Base-by-base conservation (phyloP, 345 rosid genomes). In the Sonneratia caseolaris region DNA sequence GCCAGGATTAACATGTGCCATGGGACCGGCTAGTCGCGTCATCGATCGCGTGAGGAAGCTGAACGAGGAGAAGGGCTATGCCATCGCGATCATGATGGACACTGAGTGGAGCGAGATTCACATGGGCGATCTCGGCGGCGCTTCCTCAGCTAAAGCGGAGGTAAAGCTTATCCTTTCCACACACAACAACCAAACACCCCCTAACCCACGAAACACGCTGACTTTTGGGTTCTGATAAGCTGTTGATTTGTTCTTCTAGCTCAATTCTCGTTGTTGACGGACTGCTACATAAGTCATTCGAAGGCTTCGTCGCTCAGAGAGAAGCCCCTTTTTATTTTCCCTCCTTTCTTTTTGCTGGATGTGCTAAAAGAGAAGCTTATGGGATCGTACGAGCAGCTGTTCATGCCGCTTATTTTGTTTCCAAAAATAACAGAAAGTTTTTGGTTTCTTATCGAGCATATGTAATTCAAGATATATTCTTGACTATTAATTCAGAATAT, bases 21-120 rank as follows among this genome's bases (percentile, higher is more conserved):
- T 70, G 96, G 97, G 1, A 86, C 96, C 0, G 87, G 86, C 5
- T 97, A 92, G 68, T 96, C 43, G 48, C 12, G 96, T 96, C 48
- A 91, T 96, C 57, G 88, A 89, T 22, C 84, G 96, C 10, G 97
- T 92, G 4, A 74, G 97, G 77, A 84, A 82, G 75, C 85, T 96
- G 75, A 96, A 96, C 72, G 97, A 91, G 71, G 98, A 96, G 83
- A 96, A 92, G 80, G 99, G 99, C 0, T 92, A 77, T 65, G 98
- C 99, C 0, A 98, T 96, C 40, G 99, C 99, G 1, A 86, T 96
- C 69, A 96, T 96, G 99, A 96, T 96, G 99, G 99, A 96, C 62
- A 96, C 99, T 32, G 98, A 96, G 85, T 98, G 99, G 16, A 96
- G 99, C 69, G 99, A 96, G 87, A 96, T 96, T 81, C 99, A 91